phyloP scores from a whole-genome alignment of 2,329 filamentous ascomycete genomes.

The Stachybotrys elegans region DNA sequence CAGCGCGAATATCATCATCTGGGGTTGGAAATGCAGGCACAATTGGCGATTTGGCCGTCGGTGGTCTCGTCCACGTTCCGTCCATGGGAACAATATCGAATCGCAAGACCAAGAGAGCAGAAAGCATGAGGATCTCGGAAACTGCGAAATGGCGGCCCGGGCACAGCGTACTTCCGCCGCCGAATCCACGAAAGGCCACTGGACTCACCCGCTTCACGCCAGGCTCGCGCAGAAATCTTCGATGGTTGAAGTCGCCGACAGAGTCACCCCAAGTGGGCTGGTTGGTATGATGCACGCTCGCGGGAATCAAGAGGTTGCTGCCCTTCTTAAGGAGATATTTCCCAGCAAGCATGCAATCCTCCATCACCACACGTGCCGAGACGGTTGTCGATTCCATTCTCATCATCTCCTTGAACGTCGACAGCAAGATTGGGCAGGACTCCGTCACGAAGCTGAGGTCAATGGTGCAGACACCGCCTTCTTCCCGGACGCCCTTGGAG shows the following conservation, averaged over 20 bases:
- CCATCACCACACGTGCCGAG: background rate
- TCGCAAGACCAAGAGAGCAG: background rate
- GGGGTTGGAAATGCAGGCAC: background rate
- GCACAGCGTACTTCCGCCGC: background rate
- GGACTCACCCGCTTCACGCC: background rate
- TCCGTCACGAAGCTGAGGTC: background rate
- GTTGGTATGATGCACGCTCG: background rate
- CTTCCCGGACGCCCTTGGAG: background rate
- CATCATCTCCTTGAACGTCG: constrained; percentile 2
- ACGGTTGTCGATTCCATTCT: background rate
- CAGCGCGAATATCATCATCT: background rate
- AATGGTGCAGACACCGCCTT: background rate
- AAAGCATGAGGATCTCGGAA: background rate
- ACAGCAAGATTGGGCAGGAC: constrained; percentile 3
- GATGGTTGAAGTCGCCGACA: background rate
- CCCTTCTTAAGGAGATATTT: constrained; percentile 3
- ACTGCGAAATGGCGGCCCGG: background rate
- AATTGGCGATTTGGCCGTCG: background rate
- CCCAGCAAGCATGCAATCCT: constrained; percentile 1
- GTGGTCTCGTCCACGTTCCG: background rate
- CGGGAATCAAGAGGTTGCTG: background rate
- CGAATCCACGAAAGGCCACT: background rate
- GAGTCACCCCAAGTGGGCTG: background rate
- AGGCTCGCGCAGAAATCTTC: background rate
- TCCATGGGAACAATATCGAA: background rate